These are phyloP conservation scores for Ophiostoma perfectum DNA, from an alignment of 2,329 filamentous ascomycete genomes.

Conservation along the genomic window DNA sequence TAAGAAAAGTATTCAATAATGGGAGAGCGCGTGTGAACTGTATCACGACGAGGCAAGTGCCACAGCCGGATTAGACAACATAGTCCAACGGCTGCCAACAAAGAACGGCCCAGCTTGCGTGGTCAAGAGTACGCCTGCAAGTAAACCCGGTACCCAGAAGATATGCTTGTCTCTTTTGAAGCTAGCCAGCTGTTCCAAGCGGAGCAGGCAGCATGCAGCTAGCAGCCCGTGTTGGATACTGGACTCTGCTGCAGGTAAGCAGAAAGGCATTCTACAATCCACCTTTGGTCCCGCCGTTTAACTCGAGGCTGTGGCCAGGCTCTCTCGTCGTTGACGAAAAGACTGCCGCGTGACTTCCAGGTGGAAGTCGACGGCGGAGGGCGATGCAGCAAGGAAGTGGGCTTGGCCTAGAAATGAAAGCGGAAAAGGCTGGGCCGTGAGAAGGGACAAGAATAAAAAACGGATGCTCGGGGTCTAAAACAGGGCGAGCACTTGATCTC, in stretches of 20 bases:
- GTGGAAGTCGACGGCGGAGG: too few species aligned
- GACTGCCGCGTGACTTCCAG: too few species aligned
- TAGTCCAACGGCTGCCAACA: neutral
- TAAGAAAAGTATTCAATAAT: too few species aligned
- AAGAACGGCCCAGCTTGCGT: neutral
- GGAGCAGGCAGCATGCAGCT: constrained; percentile 1
- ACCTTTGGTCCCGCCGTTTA: neutral
- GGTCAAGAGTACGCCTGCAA: neutral
- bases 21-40: too few species aligned
- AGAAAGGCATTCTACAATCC: neutral
- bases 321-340: too few species aligned
- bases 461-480: neutral
- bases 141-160: neutral
- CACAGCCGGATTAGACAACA: neutral
- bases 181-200: neutral
- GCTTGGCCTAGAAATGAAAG: too few species aligned
- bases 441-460: neutral
- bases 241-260: neutral
- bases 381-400: too few species aligned
- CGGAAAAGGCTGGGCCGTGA: too few species aligned
- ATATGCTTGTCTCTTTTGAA: neutral
- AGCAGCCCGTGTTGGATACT: neutral
- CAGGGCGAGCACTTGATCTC: neutral
- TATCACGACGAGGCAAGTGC: neutral
- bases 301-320: too few species aligned